A percentile compares a stretch with the other conserved stretches of the same genome.
Evolutionary conservation across 495 filamentous ascomycete species (phyloP).

Genomic region (Entonaema liquescens): DNA sequence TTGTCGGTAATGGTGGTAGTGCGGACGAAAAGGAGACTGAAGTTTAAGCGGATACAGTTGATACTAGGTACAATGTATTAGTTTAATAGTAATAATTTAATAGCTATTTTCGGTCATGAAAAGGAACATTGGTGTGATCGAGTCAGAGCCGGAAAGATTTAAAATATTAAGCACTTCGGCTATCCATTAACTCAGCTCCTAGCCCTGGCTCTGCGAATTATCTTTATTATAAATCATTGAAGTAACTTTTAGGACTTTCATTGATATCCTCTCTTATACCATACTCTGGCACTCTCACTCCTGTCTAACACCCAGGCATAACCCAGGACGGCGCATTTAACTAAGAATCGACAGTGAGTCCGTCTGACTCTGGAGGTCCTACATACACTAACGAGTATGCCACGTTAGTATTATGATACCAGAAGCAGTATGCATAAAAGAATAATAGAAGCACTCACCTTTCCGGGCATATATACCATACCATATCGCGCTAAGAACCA

Average conservation of each 20-base stretch:
- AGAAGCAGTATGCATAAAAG: background rate
- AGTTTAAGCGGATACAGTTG: background rate
- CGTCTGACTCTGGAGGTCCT: conserved; percentile 43
- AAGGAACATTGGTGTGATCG: background rate
- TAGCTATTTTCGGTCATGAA: background rate
- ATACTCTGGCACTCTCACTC: background rate
- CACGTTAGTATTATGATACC: conserved; percentile 7
- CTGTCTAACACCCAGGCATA: background rate
- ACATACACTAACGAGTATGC: conserved; percentile 30
- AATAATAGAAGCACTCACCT: conserved; percentile 20
- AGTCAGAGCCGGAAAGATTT: background rate
- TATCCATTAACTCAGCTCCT: background rate
- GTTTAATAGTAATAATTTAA: background rate
- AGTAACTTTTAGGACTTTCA: background rate
- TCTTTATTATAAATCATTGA: background rate
- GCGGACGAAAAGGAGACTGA: conserved; percentile 29
- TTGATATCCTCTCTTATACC: background rate
- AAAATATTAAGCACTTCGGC: background rate
- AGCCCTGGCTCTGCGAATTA: background rate
- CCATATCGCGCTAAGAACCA: conserved; percentile 56
- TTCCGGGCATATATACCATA: conserved; percentile 50
- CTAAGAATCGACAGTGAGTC: conserved; percentile 32
- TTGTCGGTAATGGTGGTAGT: background rate
- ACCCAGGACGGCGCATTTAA: background rate
- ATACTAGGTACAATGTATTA: background rate